Base-by-base conservation (phyloP, 164 flowering plant genomes). In the Sextonia rubra region DNA sequence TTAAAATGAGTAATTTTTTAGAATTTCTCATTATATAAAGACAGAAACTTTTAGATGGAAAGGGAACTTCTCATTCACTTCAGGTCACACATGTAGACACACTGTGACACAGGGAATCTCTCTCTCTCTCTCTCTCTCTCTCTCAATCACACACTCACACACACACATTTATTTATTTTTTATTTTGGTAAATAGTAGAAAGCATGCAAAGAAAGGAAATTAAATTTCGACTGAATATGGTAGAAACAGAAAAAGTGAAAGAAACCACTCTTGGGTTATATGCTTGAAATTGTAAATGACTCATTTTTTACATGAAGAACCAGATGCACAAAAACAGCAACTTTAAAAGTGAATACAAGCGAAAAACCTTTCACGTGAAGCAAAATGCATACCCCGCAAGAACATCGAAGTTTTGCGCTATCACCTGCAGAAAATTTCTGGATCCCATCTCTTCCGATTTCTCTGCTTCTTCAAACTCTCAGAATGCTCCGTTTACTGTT, bases 361-460 rank as follows among this genome's bases (percentile, higher is more conserved):
- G 14, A 12, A 20, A 18, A 12, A 15, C 58, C n/a, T 3, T 52
- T 52, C 58, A 52, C 5, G 12, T 15, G 3, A 52, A 49, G 17
- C 1, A 52, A 29, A 23, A 22, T 18, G 75, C 71, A 52, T 83
- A 93, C 98, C 94, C 88, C 72, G 93, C 94, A 82, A 92, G 90
- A 83, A 93, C 86, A 74, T 93, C 96, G 73, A 91, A 83, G 83
- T 93, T 89, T 52, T 81, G 81, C 9, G 81, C 78, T 47, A 93
- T 37, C 69, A 91, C 87, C 76, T 88, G 88, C 44, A 90, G 80
- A 71, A 93, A 82, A 27, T 78, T 82, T 71, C 90, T 87, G 79
- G 89, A 86, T 74, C 92, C 92, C 88, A 85, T 88, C 26, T 32
- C 60, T 20, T 52, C 58, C 14, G 58, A 52, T 52, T 52, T 5